Conservation (phyloP, 345 rosid genomes). For the Noccaea bulbosa region DNA sequence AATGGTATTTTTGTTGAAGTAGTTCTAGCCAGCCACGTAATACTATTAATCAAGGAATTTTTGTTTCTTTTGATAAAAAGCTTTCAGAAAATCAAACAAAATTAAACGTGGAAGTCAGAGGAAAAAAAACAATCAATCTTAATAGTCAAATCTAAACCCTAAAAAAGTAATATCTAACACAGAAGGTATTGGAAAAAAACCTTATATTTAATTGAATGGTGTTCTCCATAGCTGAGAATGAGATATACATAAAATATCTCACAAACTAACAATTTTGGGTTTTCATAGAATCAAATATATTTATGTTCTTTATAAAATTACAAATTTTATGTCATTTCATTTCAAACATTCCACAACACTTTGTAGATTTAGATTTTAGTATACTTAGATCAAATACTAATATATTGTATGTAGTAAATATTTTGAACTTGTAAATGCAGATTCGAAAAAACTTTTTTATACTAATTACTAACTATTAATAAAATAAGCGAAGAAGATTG, state of each 20-base stretch:
- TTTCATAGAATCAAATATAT: not conserved
- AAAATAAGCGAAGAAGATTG: not conserved
- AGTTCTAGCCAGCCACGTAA: slow-evolving; percentile 14
- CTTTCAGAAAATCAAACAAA: slow-evolving; percentile 7
- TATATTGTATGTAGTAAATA: not conserved
- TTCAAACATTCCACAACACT: not conserved
- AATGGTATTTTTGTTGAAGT: not conserved
- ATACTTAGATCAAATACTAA: not conserved
- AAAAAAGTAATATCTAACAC: slow-evolving; percentile 19
- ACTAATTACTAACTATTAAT: not conserved
- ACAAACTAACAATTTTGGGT: not conserved
- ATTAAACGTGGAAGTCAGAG: slow-evolving; percentile 11
- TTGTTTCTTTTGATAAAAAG: too few species aligned
- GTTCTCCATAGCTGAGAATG: not conserved
- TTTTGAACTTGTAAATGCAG: too few species aligned
- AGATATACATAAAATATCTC: not conserved
- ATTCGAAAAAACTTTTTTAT: too few species aligned
- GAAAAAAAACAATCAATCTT: slow-evolving; percentile 11
- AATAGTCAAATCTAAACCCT: slow-evolving; percentile 24
- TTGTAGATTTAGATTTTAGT: not conserved
- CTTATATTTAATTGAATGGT: not conserved
- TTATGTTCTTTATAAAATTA: not conserved
- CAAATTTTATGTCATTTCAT: not conserved
- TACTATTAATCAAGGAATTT: not conserved
- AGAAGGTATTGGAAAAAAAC: not conserved